Evolutionary conservation across 306 rosid species (phyloP).

Genomic region (Lupinus albus): DNA sequence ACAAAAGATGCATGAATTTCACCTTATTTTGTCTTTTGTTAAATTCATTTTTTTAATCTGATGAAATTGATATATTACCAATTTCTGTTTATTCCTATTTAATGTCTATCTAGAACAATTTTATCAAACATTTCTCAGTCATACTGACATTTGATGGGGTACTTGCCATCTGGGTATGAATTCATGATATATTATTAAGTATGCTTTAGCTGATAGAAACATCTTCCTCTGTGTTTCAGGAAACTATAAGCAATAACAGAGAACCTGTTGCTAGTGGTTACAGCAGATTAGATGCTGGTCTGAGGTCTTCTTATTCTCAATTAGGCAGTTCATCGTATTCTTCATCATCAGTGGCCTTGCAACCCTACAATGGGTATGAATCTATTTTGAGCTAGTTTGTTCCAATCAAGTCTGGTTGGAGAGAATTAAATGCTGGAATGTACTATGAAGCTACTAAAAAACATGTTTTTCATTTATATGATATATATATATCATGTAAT

Average conservation of each 20-base stretch:
- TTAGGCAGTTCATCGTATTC: constrained; percentile 64
- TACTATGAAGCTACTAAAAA: constrained; percentile 46
- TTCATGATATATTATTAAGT: not conserved
- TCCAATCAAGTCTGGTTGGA: constrained; percentile 44
- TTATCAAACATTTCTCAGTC: not conserved
- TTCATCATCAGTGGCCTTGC: constrained; percentile 67
- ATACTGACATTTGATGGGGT: constrained; percentile 15
- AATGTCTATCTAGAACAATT: constrained; percentile 17
- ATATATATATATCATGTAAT: constrained; percentile 21
- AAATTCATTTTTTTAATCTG: constrained; percentile 26
- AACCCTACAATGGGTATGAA: constrained; percentile 72
- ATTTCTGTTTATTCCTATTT: constrained; percentile 4
- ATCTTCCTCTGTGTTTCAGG: constrained; percentile 52
- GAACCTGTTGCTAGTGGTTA: constrained; percentile 68
- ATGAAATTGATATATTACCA: constrained; percentile 4
- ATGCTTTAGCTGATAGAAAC: constrained; percentile 36
- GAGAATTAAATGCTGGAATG: constrained; percentile 36
- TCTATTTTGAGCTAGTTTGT: constrained; percentile 47
- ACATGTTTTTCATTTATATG: constrained; percentile 14
- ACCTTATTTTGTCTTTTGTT: constrained; percentile 7
- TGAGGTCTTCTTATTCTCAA: constrained; percentile 74
- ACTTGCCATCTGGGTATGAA: not conserved
- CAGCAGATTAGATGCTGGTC: constrained; percentile 65
- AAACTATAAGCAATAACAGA: constrained; percentile 65
- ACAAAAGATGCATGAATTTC: constrained; percentile 16